Conservation (phyloP, 768 basidiomycete genomes). For the Russula sp. region DNA sequence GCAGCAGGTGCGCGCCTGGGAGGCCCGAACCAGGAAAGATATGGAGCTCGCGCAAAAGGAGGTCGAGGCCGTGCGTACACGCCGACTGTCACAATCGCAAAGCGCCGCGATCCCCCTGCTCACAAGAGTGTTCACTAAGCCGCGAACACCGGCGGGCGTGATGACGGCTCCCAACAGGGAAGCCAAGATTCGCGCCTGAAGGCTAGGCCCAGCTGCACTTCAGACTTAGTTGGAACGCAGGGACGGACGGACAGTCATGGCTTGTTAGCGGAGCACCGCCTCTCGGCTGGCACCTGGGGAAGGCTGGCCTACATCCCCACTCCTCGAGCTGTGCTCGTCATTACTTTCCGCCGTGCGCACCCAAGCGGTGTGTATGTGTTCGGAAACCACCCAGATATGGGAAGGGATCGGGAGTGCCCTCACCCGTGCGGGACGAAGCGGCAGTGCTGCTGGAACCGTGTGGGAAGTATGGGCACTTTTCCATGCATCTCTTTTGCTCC, state of each 20-base stretch:
- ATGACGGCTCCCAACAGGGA: constrained; percentile 8
- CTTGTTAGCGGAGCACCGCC: constrained; percentile 16
- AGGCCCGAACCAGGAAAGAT: constrained; percentile 15
- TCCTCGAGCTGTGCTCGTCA: constrained; percentile 24
- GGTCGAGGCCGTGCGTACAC: background rate
- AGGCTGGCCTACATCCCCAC: constrained; percentile 14
- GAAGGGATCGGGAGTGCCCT: background rate
- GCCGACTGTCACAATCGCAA: background rate
- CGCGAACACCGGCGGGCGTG: background rate
- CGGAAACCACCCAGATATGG: background rate
- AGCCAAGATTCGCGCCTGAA: constrained; percentile 21
- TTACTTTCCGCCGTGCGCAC: background rate
- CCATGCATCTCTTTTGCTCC: constrained; percentile 3
- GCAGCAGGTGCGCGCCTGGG: constrained; percentile 12
- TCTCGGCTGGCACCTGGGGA: constrained; percentile 6
- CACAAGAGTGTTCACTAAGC: constrained; percentile 4
- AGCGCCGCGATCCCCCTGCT: constrained; percentile 12
- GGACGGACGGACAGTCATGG: constrained; percentile 3
- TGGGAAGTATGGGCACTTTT: background rate
- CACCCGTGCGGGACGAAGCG: constrained; percentile 10
- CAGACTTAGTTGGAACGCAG: constrained; percentile 2
- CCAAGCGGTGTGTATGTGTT: constrained; percentile 15
- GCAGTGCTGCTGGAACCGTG: constrained; percentile 18
- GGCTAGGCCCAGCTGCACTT: background rate
- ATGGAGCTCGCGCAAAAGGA: constrained; percentile 19